Conservation (phyloP, 371 early-diverging fungal genomes). For the Funneliformis caledonium region DNA sequence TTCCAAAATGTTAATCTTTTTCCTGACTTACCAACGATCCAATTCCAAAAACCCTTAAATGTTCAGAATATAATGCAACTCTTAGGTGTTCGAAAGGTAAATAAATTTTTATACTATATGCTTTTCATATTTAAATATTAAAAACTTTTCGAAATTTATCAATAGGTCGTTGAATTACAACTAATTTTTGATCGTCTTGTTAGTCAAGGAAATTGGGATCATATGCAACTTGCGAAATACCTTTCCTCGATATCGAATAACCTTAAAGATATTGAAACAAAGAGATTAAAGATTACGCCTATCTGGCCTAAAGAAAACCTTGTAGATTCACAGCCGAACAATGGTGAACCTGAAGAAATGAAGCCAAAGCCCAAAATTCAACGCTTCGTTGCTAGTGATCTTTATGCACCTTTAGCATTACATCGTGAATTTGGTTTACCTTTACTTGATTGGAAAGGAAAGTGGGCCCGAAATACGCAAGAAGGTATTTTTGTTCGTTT, state of each 20-base stretch:
- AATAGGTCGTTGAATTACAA: constrained; percentile 83
- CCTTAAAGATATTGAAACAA: constrained; percentile 64
- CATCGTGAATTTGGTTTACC: constrained; percentile 68
- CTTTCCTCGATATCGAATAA: constrained; percentile 71
- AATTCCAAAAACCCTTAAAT: constrained; percentile 56
- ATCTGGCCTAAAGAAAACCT: constrained; percentile 69
- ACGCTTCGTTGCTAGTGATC: constrained; percentile 70
- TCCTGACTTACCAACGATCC: constrained; percentile 77
- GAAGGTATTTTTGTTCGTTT: constrained; percentile 49
- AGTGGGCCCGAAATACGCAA: constrained; percentile 53
- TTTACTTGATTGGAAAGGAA: constrained; percentile 72
- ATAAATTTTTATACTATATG: neutral
- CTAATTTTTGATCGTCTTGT: constrained; percentile 83
- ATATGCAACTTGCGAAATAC: constrained; percentile 83
- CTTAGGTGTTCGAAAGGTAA: constrained; percentile 83
- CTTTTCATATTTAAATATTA: neutral
- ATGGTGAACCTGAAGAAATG: constrained; percentile 41
- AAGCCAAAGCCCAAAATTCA: constrained; percentile 40
- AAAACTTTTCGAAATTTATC: neutral
- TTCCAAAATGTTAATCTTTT: constrained; percentile 83
- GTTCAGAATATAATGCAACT: constrained; percentile 61
- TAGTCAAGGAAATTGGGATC: constrained; percentile 85
- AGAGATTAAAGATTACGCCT: constrained; percentile 65
- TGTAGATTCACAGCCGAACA: constrained; percentile 41
- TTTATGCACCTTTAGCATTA: constrained; percentile 74